These are phyloP conservation scores for Fusarium avenaceum DNA, from an alignment of 2,329 filamentous ascomycete species.

Conservation along the genomic window DNA sequence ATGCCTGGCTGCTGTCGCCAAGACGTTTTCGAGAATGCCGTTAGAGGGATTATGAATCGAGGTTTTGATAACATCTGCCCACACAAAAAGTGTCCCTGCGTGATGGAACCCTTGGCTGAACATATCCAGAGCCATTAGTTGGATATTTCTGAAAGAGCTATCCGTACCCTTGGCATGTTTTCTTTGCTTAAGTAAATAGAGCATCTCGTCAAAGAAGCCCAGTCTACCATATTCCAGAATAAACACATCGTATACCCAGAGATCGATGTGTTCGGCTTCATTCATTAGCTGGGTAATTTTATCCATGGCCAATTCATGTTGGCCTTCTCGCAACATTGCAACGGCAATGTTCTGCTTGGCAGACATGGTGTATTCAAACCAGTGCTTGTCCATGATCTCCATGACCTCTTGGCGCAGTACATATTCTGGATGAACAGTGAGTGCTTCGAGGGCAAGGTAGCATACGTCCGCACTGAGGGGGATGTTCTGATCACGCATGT, in stretches of 20 bases:
- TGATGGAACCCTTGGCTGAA: conserved; percentile 76
- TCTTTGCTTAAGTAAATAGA: conserved; percentile 75
- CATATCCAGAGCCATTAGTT: conserved; percentile 80
- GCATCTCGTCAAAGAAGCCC: conserved; percentile 82
- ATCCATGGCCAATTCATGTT: conserved; percentile 83
- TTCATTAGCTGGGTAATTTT: conserved; percentile 76
- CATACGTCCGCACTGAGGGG: conserved; percentile 75
- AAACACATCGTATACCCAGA: conserved; percentile 85
- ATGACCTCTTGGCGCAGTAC: conserved; percentile 79
- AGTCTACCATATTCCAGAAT: conserved; percentile 79
- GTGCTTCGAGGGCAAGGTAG: conserved; percentile 77
- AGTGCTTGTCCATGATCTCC: conserved; percentile 78
- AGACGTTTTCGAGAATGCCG: conserved; percentile 74
- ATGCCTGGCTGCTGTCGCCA: conserved; percentile 78
- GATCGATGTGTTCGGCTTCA: conserved; percentile 67
- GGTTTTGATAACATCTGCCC: conserved; percentile 73
- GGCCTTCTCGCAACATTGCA: conserved; percentile 82
- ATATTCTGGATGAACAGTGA: conserved; percentile 90
- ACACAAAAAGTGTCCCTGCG: conserved; percentile 76
- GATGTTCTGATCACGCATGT: conserved; percentile 76
- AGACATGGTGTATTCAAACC: conserved; percentile 66
- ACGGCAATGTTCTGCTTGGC: conserved; percentile 77
- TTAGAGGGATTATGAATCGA: conserved; percentile 63
- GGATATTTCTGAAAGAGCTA: conserved; percentile 65
- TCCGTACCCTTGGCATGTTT: conserved; percentile 54